A percentile compares a stretch with the other conserved stretches of the same genome.
phyloP scores from a whole-genome alignment of 2,329 filamentous ascomycete genomes.

The Paraphoma sp. region DNA sequence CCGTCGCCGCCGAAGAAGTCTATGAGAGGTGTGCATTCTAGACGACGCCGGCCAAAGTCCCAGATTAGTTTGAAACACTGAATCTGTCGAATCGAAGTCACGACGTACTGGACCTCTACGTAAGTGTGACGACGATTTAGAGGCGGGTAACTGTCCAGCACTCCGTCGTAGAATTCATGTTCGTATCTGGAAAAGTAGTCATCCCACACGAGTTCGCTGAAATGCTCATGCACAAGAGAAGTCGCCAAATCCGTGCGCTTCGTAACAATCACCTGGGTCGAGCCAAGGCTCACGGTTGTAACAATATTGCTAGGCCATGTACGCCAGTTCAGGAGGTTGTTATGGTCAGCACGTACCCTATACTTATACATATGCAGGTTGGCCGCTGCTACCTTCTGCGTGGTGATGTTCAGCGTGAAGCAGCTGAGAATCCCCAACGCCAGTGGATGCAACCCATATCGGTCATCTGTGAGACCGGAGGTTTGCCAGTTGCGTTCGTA shows the following conservation, averaged over 20 bases:
- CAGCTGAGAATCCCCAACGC: slow-evolving; percentile 8
- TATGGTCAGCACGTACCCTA: not conserved
- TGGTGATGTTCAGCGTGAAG: slow-evolving; percentile 4
- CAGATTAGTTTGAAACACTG: slow-evolving; percentile 5
- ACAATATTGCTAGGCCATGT: slow-evolving; percentile 7
- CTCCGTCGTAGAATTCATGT: not conserved
- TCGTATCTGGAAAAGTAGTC: not conserved
- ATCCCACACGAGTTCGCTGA: not conserved
- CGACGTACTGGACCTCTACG: slow-evolving; percentile 3
- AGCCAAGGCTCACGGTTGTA: not conserved
- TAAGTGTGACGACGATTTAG: not conserved
- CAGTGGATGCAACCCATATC: not conserved
- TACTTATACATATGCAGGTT: not conserved
- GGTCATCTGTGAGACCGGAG: not conserved
- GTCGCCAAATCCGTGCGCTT: slow-evolving; percentile 3
- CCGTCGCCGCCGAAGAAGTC: slow-evolving; percentile 1
- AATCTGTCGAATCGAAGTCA: slow-evolving; percentile 4
- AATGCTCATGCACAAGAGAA: slow-evolving; percentile 8
- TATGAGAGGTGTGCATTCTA: not conserved
- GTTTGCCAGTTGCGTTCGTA: not conserved
- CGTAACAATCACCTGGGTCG: slow-evolving; percentile 3
- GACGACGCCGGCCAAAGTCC: not conserved
- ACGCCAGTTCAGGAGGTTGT: slow-evolving; percentile 5
- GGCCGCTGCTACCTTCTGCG: not conserved
- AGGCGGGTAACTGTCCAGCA: not conserved